Conservation (phyloP, 495 filamentous ascomycete genomes). For the Penicillium cosmopolitanum region DNA sequence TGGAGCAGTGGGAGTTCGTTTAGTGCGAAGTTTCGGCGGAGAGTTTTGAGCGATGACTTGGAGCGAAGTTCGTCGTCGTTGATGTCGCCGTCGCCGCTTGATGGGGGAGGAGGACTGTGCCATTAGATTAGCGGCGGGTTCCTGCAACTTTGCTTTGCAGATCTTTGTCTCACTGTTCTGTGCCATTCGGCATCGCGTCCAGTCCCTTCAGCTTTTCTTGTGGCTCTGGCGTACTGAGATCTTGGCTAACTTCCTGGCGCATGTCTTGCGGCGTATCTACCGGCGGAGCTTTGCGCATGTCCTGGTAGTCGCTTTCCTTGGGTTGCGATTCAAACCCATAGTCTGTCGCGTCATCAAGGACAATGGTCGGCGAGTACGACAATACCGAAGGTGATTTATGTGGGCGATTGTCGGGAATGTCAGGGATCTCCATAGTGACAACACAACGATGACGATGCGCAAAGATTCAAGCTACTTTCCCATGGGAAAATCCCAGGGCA, state of each 20-base stretch:
- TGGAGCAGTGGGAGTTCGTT: conserved; percentile 39
- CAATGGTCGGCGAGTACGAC: conserved; percentile 18
- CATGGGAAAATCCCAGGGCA: neutral
- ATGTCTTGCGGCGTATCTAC: neutral
- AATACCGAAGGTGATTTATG: conserved; percentile 14
- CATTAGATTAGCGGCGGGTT: conserved; percentile 6
- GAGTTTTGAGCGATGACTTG: conserved; percentile 26
- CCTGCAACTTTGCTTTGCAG: neutral
- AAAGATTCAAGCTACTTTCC: neutral
- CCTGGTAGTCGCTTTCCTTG: neutral
- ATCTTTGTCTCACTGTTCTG: neutral
- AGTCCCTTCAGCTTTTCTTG: conserved; percentile 4
- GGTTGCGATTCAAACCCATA: conserved; percentile 8
- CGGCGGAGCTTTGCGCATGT: neutral
- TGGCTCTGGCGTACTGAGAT: neutral
- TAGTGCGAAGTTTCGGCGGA: conserved; percentile 30
- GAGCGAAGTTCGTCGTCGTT: conserved; percentile 10
- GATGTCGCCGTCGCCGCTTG: conserved; percentile 6
- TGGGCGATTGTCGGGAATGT: conserved; percentile 25
- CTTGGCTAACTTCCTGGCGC: conserved; percentile 6
- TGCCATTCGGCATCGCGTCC: neutral
- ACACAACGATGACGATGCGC: neutral
- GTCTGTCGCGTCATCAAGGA: conserved; percentile 15
- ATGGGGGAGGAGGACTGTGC: conserved; percentile 10
- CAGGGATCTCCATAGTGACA: conserved; percentile 24